Evolutionary conservation across 345 rosid genomes (phyloP), one percentile per base, ranked within the genome.

Genomic region (Melaleuca quinquenervia): DNA sequence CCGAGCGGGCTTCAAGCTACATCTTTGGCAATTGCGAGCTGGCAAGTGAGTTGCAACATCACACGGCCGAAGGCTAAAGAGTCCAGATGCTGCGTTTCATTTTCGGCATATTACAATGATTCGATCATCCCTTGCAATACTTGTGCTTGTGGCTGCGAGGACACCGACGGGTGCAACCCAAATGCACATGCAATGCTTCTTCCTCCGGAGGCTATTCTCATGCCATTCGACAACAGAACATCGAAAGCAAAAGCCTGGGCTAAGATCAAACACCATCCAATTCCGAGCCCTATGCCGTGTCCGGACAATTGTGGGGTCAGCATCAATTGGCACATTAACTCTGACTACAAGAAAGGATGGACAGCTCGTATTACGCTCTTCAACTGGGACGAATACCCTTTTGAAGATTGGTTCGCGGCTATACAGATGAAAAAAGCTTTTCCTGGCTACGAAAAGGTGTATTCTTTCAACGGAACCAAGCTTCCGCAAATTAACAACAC

Each of bases 251-350:
- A 84, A 76, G 99, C 99, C 27, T 96, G 98, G 96, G 99, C 98
- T 15, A 88, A 84, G 54, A 86, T 93, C 36, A 94, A 94, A 84
- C 92, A 89, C 53, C 62, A 86, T 70, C 86, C 85, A 11, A 44
- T 96, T n/a, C 97, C 96, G 1, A 89, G 89, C 58, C 92, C 91
- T 15, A 84, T 93, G 76, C 99, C 99, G 2, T 98, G 99, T 75
- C 96, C 99, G 0, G 98, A 96, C 85, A 96, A 98, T 78, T 98
- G 99, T n/a, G 97, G 96, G 7, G 99, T 96, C 32, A 98, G 98
- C 85, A 90, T 98, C 84, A 96, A 96, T 82, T 98, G 99, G 99
- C 98, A 96, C 86, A 11, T 98, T 5, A 93, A 90, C 83, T 87
- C 98, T 2, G 98, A 98, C 86, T 93, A 92, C 87, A 88, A 32